These are phyloP conservation scores for Naumovozyma baii DNA, from an alignment of 805 yeast species.

Conservation along the genomic window DNA sequence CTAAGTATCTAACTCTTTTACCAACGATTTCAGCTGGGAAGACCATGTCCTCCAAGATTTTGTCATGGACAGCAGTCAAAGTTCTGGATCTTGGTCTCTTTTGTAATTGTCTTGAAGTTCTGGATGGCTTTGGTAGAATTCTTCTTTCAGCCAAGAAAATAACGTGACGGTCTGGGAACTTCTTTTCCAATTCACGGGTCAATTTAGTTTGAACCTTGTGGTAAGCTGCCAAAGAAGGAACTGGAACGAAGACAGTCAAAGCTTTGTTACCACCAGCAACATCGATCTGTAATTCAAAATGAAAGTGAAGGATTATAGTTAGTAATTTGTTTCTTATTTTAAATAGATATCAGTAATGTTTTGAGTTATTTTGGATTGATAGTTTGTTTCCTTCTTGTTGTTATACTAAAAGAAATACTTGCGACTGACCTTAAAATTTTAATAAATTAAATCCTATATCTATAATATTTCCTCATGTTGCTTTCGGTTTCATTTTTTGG, in stretches of 20 bases:
- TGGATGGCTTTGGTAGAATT: slow-evolving; percentile 97
- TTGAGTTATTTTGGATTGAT: no score
- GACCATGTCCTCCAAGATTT: slow-evolving; percentile 95
- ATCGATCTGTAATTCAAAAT: slow-evolving; percentile 46
- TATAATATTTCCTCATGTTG: no score
- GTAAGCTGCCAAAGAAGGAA: slow-evolving; percentile 83
- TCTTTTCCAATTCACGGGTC: slow-evolving; percentile 99
- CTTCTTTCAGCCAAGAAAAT: slow-evolving; percentile 99
- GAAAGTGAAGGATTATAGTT: background rate
- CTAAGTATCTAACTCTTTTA: slow-evolving; percentile 98
- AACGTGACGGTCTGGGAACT: slow-evolving; percentile 99
- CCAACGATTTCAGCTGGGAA: slow-evolving; percentile 99
- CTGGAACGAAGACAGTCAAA: slow-evolving; percentile 95
- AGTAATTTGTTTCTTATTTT: slow-evolving; percentile 1
- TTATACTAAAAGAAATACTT: no score
- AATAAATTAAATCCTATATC: no score
- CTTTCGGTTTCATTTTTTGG: no score
- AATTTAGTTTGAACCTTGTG: slow-evolving; percentile 95
- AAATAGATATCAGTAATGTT: no score
- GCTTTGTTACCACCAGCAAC: slow-evolving; percentile 98
- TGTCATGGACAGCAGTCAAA: slow-evolving; percentile 96
- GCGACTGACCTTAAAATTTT: no score
- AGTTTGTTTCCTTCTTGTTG: no score
- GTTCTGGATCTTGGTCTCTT: slow-evolving; percentile 99
- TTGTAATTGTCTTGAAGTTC: slow-evolving; percentile 86